Base-by-base conservation (phyloP, 148 eudicot genomes). In the Rhododendron mucronatum region DNA sequence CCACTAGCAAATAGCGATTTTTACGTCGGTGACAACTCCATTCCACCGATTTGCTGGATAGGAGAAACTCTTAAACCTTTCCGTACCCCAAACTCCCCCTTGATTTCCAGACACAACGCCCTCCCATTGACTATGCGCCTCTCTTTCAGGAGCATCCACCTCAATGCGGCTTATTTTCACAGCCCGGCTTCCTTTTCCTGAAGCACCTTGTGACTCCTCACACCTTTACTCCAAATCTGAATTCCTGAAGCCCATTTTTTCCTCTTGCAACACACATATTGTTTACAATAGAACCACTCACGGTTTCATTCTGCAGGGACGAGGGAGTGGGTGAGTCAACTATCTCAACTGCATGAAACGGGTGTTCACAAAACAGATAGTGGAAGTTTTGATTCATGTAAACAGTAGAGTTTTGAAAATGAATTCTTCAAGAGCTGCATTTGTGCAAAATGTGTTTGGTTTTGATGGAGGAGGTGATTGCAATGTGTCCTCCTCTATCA, bases 371-470 rank as follows among this genome's bases (percentile, higher is more conserved):
- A 80, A 55, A 85, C 81, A 86, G 89, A 90, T 93, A 95, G 20
- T 84, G 84, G 89, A 95, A 91, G 55, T 83, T 93, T 86, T 91
- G 89, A 85, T 95, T 92, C n/a, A 88, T 89, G 88, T 91, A 94
- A 23, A 44, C 48, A 44, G 71, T 89, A 83, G 86, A 76, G 84
- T 94, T 94, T 85, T 93, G 92, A 69, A 86, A 95, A 51, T 92
- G 93, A 88, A 90, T 89, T 78, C 75, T 86, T 85, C 98, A 95
- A 75, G 85, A 78, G 26, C 82, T 87, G 89, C 96, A 94, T 35
- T 85, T 83, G 96, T 95, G 93, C 98, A 95, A 85, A 95, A 93
- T 83, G 95, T 90, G 59, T 83, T 86, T 28, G 85, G 53, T 75
- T 85, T 69, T 11, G 88, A 76, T 77, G 85, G 86, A 12, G 79